Evolutionary conservation across 1,139 yeast species (phyloP).

Genomic region (Geotrichum bryndzae): DNA sequence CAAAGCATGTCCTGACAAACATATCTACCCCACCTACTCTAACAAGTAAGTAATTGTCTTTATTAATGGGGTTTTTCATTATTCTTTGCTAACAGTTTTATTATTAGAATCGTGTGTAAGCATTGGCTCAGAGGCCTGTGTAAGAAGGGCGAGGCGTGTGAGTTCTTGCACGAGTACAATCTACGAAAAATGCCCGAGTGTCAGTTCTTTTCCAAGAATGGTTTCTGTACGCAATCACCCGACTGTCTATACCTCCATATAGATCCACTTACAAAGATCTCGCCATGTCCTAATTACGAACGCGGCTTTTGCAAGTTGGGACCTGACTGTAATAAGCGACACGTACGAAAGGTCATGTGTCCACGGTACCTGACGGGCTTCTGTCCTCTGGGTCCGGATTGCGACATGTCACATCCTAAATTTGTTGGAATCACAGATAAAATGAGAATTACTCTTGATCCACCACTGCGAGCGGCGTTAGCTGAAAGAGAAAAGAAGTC

Average conservation of each 20-base stretch:
- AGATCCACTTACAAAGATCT: conserved; percentile 82
- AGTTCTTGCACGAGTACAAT: conserved; percentile 91
- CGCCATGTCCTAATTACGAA: conserved; percentile 78
- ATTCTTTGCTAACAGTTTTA: neutral
- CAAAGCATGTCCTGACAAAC: conserved; percentile 77
- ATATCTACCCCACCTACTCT: conserved; percentile 71
- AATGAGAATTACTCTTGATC: conserved; percentile 37
- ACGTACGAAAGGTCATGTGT: conserved; percentile 70
- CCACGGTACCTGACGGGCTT: conserved; percentile 85
- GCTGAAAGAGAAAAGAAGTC: conserved; percentile 8
- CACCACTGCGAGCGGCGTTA: conserved; percentile 15
- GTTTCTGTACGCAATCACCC: conserved; percentile 88
- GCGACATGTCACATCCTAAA: conserved; percentile 41
- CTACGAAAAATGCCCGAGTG: conserved; percentile 97
- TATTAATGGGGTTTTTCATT: neutral
- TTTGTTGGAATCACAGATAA: conserved; percentile 36
- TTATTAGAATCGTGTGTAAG: conserved; percentile 65
- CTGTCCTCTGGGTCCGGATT: conserved; percentile 59
- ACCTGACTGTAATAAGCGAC: conserved; percentile 78
- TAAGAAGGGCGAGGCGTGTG: conserved; percentile 95
- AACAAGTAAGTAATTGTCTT: conserved; percentile 44
- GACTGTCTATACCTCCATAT: conserved; percentile 91
- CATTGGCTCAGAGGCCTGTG: conserved; percentile 98
- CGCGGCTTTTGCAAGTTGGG: conserved; percentile 93
- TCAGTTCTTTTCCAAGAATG: conserved; percentile 70